These are phyloP conservation scores for Rutstroemia sp. DNA, from an alignment of 2,329 filamentous ascomycete genomes.

Conservation along the genomic window DNA sequence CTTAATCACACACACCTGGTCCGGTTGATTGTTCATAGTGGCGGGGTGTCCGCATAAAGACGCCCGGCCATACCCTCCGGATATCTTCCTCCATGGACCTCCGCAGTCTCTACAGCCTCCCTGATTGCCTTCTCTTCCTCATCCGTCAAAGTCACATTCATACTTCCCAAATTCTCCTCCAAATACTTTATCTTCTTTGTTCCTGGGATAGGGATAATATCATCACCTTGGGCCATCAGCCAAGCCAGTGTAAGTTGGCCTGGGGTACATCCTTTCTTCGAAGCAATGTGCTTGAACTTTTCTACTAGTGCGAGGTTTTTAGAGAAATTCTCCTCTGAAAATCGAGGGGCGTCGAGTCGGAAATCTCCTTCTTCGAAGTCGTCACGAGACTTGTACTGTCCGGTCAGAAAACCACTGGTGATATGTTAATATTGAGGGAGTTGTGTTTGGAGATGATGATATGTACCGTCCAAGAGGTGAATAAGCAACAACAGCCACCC, in stretches of 20 bases:
- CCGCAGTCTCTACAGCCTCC: conserved; percentile 36
- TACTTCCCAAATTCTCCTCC: conserved; percentile 27
- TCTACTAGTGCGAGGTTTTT: conserved; percentile 43
- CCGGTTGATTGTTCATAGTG: not conserved
- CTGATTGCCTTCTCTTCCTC: conserved; percentile 18
- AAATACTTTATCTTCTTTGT: conserved; percentile 40
- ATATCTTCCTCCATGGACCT: conserved; percentile 43
- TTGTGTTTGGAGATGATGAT: not conserved
- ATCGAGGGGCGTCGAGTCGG: conserved; percentile 38
- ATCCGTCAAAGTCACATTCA: conserved; percentile 12
- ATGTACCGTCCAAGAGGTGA: conserved; percentile 42
- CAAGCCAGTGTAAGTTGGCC: conserved; percentile 46
- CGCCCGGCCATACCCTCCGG: conserved; percentile 31
- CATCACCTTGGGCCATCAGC: conserved; percentile 44
- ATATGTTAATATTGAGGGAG: not conserved
- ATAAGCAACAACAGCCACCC: conserved; percentile 49
- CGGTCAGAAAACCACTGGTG: conserved; percentile 44
- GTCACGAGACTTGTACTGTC: conserved; percentile 36
- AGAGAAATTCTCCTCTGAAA: conserved; percentile 41
- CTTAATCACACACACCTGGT: too few relatives aligned
- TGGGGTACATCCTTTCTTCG: conserved; percentile 41
- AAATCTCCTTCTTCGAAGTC: conserved; percentile 44
- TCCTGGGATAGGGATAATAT: conserved; percentile 48
- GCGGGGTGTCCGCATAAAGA: conserved; percentile 18
- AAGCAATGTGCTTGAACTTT: conserved; percentile 37